phyloP scores from a whole-genome alignment of 2,329 filamentous ascomycete genomes.

The Pseudogymnoascus sp. region DNA sequence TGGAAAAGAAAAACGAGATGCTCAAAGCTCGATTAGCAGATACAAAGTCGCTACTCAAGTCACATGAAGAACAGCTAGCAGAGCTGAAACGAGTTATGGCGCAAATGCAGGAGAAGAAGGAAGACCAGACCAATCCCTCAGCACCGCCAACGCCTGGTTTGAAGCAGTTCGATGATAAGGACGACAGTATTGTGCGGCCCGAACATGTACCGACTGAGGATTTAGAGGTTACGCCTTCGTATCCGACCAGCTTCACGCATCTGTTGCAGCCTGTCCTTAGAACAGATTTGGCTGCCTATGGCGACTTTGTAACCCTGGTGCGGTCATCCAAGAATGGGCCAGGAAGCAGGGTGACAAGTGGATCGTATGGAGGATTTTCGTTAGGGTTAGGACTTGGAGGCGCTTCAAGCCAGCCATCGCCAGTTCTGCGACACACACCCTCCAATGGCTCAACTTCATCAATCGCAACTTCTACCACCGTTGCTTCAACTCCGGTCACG shows the following conservation, averaged over 20 bases:
- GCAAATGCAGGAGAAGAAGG: conserved; percentile 64
- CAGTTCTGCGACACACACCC: conserved; percentile 33
- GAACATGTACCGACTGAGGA: conserved; percentile 23
- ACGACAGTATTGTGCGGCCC: conserved; percentile 34
- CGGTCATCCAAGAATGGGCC: conserved; percentile 54
- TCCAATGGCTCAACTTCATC: conserved; percentile 55
- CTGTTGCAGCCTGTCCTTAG: conserved; percentile 76
- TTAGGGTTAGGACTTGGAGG: conserved; percentile 37
- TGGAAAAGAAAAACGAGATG: conserved; percentile 81
- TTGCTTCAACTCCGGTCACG: conserved; percentile 47
- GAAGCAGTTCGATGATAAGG: conserved; percentile 55
- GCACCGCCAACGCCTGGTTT: conserved; percentile 67
- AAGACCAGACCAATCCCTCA: conserved; percentile 64
- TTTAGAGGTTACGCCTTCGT: conserved; percentile 43
- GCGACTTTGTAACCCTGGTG: conserved; percentile 75
- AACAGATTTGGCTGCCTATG: conserved; percentile 70
- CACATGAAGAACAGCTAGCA: conserved; percentile 84
- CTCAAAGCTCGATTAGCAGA: conserved; percentile 78
- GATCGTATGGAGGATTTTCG: conserved; percentile 53
- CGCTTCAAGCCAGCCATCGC: conserved; percentile 27
- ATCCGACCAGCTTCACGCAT: conserved; percentile 67
- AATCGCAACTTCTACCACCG: conserved; percentile 40
- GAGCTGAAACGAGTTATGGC: conserved; percentile 92
- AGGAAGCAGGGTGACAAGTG: conserved; percentile 60
- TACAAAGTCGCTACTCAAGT: conserved; percentile 74